These are phyloP conservation scores for Narthecium ossifragum DNA, from an alignment of 106 monocot species.

Conservation along the genomic window DNA sequence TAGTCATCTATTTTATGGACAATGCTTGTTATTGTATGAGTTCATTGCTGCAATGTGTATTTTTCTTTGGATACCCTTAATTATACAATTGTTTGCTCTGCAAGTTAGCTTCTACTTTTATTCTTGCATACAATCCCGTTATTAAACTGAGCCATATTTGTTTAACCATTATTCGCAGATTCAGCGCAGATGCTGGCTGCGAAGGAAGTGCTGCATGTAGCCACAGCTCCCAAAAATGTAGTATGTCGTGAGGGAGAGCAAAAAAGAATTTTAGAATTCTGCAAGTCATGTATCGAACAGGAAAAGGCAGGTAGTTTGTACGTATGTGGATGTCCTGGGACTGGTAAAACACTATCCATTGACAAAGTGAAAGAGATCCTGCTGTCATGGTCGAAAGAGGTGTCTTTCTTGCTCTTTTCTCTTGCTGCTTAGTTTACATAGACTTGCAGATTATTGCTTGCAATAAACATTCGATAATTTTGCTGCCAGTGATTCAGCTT, in stretches of 20 bases:
- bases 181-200: constrained; percentile 58
- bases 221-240: constrained; percentile 46
- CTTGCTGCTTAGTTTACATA: not conserved
- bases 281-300: constrained; percentile 50
- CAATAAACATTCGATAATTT: not conserved
- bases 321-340: constrained; percentile 94
- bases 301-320: constrained; percentile 70
- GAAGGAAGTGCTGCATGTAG: constrained; percentile 75
- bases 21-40: too few relatives aligned
- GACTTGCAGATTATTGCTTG: not conserved
- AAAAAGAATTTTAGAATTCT: constrained; percentile 61
- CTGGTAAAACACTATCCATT: constrained; percentile 85
- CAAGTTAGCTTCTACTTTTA: too few relatives aligned
- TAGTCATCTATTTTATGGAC: too few relatives aligned
- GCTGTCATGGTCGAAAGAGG: constrained; percentile 61
- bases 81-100: too few relatives aligned
- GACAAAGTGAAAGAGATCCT: constrained; percentile 42
- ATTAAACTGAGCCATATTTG: too few relatives aligned
- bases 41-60: too few relatives aligned
- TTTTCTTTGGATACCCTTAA: too few relatives aligned
- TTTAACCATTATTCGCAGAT: too few relatives aligned
- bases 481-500: too few relatives aligned
- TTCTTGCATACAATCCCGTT: too few relatives aligned
- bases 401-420: constrained; percentile 8
- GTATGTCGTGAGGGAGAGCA: constrained; percentile 86